Evolutionary conservation across 805 yeast genomes (phyloP).

Genomic region (Ogataea siamensis): DNA sequence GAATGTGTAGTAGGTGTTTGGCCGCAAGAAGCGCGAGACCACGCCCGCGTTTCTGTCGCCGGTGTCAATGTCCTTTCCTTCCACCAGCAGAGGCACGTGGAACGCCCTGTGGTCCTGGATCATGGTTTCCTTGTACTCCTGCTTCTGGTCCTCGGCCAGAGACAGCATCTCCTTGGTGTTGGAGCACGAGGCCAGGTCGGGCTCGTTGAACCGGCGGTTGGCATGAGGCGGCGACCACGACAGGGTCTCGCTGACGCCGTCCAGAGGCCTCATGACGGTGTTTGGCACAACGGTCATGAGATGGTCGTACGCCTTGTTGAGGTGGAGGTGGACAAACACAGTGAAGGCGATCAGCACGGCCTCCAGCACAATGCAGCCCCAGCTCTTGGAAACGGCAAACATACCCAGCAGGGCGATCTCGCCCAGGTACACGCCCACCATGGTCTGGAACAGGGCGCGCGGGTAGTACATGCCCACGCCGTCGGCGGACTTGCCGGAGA

Average conservation of each 20-base stretch:
- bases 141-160: conserved; percentile 2
- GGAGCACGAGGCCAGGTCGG: conserved; percentile 5
- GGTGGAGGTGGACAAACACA: conserved; percentile 61
- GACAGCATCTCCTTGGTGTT: conserved; percentile 5
- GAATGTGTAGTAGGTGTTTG: conserved; percentile 52
- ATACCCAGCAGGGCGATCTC: conserved; percentile 83
- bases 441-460: conserved; percentile 82
- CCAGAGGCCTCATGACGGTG: conserved; percentile 74
- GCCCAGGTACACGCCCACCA: conserved; percentile 85
- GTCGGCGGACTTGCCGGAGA: conserved; percentile 65
- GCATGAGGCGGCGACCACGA: conserved; percentile 40
- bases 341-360: conserved; percentile 65
- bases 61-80: conserved; percentile 48
- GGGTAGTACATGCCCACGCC: conserved; percentile 83
- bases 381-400: conserved; percentile 85
- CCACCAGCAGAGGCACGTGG: conserved; percentile 64
- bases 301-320: conserved; percentile 64
- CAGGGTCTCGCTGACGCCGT: conserved; percentile 63
- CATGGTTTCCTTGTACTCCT: conserved; percentile 6
- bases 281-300: conserved; percentile 60
- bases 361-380: conserved; percentile 89
- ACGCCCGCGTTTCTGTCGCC: conserved; percentile 19
- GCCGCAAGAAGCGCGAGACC: conserved; percentile 47
- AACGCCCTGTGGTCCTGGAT: conserved; percentile 2
- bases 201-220: conserved; percentile 1